Conservation (phyloP, 176 grass and related monocot genomes). For the Elaeis guineensis region DNA sequence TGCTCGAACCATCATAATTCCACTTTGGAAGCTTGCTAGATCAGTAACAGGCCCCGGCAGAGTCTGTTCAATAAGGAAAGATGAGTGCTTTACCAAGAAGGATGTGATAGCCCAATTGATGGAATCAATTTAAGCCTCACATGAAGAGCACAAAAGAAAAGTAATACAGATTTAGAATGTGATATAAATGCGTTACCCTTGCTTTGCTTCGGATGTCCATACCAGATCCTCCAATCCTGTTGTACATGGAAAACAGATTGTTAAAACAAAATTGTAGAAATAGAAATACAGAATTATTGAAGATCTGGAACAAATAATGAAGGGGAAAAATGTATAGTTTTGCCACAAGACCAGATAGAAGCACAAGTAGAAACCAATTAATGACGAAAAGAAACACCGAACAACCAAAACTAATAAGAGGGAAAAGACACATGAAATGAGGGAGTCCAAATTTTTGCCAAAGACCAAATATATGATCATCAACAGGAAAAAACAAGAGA, state of each 20-base stretch:
- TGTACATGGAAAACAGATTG: background rate
- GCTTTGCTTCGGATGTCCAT: slow-evolving; percentile 98
- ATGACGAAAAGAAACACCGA: background rate
- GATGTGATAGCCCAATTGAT: background rate
- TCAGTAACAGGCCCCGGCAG: slow-evolving; percentile 59
- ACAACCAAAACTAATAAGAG: too few species aligned
- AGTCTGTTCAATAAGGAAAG: slow-evolving; percentile 49
- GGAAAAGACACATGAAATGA: background rate
- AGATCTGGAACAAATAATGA: background rate
- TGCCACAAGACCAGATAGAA: background rate
- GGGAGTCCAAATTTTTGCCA: background rate
- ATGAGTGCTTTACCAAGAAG: slow-evolving; percentile 1
- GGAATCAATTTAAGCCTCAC: too few species aligned
- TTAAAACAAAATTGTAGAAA: background rate
- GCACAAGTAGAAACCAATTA: background rate
- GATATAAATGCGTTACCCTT: slow-evolving; percentile 44
- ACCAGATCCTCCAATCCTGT: slow-evolving; percentile 98
- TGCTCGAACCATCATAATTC: slow-evolving; percentile 99
- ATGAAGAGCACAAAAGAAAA: too few species aligned
- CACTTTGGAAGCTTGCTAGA: slow-evolving; percentile 84
- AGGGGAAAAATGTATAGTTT: background rate
- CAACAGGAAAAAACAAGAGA: background rate
- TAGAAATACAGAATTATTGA: slow-evolving; percentile 4
- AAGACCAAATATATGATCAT: too few species aligned
- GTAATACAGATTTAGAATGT: too few species aligned